Conservation (phyloP, 2,329 filamentous ascomycete species). For the Fusarium nurragi region DNA sequence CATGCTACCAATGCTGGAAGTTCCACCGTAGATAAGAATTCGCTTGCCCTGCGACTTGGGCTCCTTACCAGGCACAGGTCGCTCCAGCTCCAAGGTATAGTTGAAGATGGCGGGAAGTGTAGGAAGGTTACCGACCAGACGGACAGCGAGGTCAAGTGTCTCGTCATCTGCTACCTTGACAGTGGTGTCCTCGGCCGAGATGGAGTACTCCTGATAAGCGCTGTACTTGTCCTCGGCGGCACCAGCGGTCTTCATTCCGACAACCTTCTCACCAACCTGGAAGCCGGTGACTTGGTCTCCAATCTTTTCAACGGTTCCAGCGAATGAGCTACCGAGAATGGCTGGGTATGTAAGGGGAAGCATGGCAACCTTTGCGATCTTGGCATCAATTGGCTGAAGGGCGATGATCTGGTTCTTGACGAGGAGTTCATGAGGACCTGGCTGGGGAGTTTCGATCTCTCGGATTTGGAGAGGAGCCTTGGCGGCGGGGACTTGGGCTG, state of each 20-base stretch:
- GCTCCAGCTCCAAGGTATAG: conserved; percentile 18
- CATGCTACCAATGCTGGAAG: conserved; percentile 31
- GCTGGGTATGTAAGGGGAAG: conserved; percentile 28
- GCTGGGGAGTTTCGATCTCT: conserved; percentile 30
- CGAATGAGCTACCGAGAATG: conserved; percentile 29
- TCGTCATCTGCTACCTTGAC: conserved; percentile 18
- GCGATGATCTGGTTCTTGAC: conserved; percentile 35
- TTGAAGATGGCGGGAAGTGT: conserved; percentile 33
- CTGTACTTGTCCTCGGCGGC: conserved; percentile 30
- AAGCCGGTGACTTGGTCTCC: conserved; percentile 16
- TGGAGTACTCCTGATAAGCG: conserved; percentile 24
- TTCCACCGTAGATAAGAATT: conserved; percentile 30
- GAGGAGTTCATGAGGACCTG: conserved; percentile 30
- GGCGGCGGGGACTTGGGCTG: conserved; percentile 23
- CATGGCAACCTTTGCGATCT: conserved; percentile 35
- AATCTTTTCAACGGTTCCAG: conserved; percentile 23
- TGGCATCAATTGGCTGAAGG: conserved; percentile 34
- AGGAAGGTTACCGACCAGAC: conserved; percentile 31
- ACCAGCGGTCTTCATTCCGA: conserved; percentile 29
- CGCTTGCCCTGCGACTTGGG: conserved; percentile 18
- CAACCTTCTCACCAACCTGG: conserved; percentile 28
- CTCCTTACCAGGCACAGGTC: conserved; percentile 4
- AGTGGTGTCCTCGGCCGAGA: conserved; percentile 11
- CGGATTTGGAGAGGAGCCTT: conserved; percentile 23
- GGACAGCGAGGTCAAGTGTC: conserved; percentile 23